These are phyloP conservation scores for Echinosophora koreensis DNA, from an alignment of 306 rosid species.

Conservation along the genomic window DNA sequence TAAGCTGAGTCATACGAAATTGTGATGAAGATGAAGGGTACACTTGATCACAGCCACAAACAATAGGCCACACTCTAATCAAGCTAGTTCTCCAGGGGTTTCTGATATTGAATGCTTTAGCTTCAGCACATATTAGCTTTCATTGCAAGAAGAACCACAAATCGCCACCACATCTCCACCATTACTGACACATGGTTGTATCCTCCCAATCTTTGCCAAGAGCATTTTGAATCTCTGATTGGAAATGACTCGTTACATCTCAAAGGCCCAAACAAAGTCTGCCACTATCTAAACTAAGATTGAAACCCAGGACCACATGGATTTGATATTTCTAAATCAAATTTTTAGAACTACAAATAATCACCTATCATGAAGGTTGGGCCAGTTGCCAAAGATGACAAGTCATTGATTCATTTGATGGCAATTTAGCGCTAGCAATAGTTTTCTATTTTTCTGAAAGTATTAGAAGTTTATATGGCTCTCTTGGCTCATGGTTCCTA, in stretches of 20 bases:
- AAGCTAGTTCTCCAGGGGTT: constrained; percentile 14
- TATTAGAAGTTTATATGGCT: neutral
- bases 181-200: constrained; percentile 1
- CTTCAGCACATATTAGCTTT: neutral
- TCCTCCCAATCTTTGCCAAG: neutral
- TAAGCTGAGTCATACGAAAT: neutral
- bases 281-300: constrained; percentile 6
- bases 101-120: neutral
- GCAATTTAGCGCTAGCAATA: neutral
- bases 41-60: neutral
- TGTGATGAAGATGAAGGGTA: neutral
- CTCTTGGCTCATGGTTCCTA: neutral
- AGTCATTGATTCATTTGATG: neutral
- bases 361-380: neutral
- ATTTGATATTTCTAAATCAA: constrained; percentile 35
- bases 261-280: constrained; percentile 7
- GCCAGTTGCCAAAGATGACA: constrained; percentile 8
- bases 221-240: constrained; percentile 3
- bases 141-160: neutral
- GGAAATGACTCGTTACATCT: constrained; percentile 1
- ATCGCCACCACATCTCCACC: neutral
- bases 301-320: constrained; percentile 1
- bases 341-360: constrained; percentile 12
- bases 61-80: neutral
- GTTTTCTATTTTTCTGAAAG: neutral